These are phyloP conservation scores for Pyracantha coccinea DNA, from an alignment of 331 rosid species.

Conservation along the genomic window DNA sequence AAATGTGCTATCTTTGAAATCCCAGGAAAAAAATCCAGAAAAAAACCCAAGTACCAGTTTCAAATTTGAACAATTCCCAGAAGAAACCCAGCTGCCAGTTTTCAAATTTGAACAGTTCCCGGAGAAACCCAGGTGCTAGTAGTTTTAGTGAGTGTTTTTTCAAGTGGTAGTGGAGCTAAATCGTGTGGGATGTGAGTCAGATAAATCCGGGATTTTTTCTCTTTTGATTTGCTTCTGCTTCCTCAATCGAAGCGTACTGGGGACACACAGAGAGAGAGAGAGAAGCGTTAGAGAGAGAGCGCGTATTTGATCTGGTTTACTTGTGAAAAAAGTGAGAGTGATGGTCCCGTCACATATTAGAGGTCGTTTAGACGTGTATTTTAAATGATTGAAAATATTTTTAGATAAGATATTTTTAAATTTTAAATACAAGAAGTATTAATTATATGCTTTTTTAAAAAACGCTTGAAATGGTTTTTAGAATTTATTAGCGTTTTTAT, in stretches of 20 bases:
- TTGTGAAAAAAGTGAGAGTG: neutral
- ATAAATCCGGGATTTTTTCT: constrained; percentile 21
- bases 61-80: neutral
- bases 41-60: constrained; percentile 10
- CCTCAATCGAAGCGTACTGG: constrained; percentile 7
- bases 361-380: neutral
- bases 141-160: neutral
- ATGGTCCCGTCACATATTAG: constrained; percentile 3
- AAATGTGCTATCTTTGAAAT: neutral
- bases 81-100: neutral
- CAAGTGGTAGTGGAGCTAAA: constrained; percentile 26
- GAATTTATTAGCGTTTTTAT: accelerated
- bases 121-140: constrained; percentile 6
- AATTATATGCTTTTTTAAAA: accelerated
- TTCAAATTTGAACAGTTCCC: constrained; percentile 4
- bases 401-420: too few relatives aligned
- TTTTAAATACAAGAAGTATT: too few relatives aligned
- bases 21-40: neutral
- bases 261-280: neutral
- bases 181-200: constrained; percentile 47
- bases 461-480: too few relatives aligned
- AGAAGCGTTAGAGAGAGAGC: neutral
- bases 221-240: constrained; percentile 8
- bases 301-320: neutral
- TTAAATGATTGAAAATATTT: too few relatives aligned